Conservation (phyloP, 768 basidiomycete genomes). For the Boletus insuetus region DNA sequence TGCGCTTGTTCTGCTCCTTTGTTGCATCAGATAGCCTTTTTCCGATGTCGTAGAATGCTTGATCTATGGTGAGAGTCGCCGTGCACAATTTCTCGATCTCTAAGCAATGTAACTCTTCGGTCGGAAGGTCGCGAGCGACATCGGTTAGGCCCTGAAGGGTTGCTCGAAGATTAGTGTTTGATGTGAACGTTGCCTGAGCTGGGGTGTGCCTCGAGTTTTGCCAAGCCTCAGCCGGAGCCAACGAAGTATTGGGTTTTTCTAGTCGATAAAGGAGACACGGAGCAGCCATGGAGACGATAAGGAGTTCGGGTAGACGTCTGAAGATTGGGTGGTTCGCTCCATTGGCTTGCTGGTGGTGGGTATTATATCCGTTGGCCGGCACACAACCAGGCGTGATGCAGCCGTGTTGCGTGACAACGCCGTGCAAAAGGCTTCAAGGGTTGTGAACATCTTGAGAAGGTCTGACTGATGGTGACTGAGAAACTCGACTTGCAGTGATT, state of each 20-base stretch:
- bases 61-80: conserved; percentile 17
- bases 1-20: conserved; percentile 5
- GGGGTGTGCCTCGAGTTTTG: background rate
- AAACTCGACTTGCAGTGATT: too few species aligned
- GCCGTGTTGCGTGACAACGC: background rate
- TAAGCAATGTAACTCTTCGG: conserved; percentile 10
- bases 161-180: background rate
- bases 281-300: conserved; percentile 7
- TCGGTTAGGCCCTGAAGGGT: background rate
- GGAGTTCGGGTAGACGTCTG: too few species aligned
- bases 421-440: background rate
- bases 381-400: background rate
- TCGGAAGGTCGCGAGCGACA: conserved; percentile 2
- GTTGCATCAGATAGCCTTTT: conserved; percentile 5
- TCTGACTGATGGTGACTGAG: background rate
- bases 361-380: conserved; percentile 12
- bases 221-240: background rate
- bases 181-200: background rate
- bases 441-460: conserved; percentile 2
- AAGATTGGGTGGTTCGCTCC: background rate
- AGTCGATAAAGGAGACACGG: background rate
- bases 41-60: conserved; percentile 14
- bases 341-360: background rate
- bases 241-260: background rate
- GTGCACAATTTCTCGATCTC: conserved; percentile 17